These are phyloP conservation scores for Astrothelium macrocarpum DNA, from an alignment of 495 filamentous ascomycete species.

Conservation along the genomic window DNA sequence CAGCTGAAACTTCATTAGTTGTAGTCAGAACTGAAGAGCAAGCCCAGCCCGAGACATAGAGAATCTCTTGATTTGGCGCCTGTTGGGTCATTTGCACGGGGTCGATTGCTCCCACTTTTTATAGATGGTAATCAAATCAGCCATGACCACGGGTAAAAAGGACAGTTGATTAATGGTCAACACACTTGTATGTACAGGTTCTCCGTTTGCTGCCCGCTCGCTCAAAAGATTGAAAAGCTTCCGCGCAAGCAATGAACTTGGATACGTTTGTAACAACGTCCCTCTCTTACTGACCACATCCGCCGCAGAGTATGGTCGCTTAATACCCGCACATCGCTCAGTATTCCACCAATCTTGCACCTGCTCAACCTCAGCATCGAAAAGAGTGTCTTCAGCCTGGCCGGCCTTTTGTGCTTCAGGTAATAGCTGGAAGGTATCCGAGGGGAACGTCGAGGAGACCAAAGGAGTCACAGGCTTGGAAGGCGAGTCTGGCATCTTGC, in stretches of 20 bases:
- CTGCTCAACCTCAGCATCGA: conserved; percentile 65
- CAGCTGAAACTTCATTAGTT: conserved; percentile 93
- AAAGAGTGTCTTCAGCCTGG: conserved; percentile 69
- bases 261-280: conserved; percentile 73
- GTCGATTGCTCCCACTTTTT: conserved; percentile 90
- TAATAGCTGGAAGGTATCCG: conserved; percentile 73
- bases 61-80: conserved; percentile 85
- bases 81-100: conserved; percentile 99
- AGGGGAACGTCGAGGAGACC: conserved; percentile 48
- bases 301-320: conserved; percentile 77
- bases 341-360: conserved; percentile 82
- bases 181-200: conserved; percentile 86
- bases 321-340: conserved; percentile 78
- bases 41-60: conserved; percentile 95
- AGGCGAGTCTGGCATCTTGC: conserved; percentile 23
- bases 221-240: conserved; percentile 86
- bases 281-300: conserved; percentile 92
- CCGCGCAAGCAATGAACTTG: conserved; percentile 83
- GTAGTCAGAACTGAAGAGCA: conserved; percentile 85
- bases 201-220: conserved; percentile 59
- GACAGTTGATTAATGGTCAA: conserved; percentile 13
- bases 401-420: conserved; percentile 62
- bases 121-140: conserved; percentile 14
- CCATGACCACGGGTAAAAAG: background rate
- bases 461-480: conserved; percentile 40